Percentiles rank a stretch among this genome's conserved stretches.
These are phyloP conservation scores for Ploettnerulaceae sp. DNA, from an alignment of 2,329 filamentous ascomycete genomes.

Conservation along the genomic window DNA sequence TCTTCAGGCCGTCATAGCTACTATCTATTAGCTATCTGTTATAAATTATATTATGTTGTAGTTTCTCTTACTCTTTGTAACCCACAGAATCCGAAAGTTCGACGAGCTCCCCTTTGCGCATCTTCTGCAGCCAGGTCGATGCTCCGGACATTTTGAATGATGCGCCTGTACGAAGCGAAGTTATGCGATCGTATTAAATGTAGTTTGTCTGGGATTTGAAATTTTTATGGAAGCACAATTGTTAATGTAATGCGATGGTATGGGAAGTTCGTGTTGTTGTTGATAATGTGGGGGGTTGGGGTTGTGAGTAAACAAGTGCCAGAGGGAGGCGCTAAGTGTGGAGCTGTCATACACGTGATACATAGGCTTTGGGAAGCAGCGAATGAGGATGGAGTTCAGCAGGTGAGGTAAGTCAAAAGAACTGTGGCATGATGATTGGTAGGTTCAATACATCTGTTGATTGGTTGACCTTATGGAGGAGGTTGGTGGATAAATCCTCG, in stretches of 20 bases:
- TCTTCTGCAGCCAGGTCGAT: constrained; percentile 70
- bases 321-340: neutral
- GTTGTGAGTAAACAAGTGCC: neutral
- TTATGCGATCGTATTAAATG: constrained; percentile 38
- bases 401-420: neutral
- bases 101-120: constrained; percentile 76
- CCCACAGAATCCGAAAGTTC: constrained; percentile 69
- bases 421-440: too few relatives aligned
- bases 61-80: constrained; percentile 62
- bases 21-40: constrained; percentile 21
- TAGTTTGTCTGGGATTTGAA: constrained; percentile 16
- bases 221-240: constrained; percentile 10
- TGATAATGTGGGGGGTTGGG: constrained; percentile 9
- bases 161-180: constrained; percentile 41
- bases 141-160: constrained; percentile 53
- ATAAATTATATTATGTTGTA: constrained; percentile 9
- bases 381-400: neutral
- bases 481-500: neutral
- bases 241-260: constrained; percentile 3
- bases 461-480: neutral
- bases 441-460: too few relatives aligned
- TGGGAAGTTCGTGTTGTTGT: constrained; percentile 8
- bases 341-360: constrained; percentile 5
- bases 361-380: neutral
- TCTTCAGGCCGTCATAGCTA: constrained; percentile 68